Evolutionary conservation across 2,329 filamentous ascomycete species (phyloP).

Genomic region (Talaromyces islandicus): DNA sequence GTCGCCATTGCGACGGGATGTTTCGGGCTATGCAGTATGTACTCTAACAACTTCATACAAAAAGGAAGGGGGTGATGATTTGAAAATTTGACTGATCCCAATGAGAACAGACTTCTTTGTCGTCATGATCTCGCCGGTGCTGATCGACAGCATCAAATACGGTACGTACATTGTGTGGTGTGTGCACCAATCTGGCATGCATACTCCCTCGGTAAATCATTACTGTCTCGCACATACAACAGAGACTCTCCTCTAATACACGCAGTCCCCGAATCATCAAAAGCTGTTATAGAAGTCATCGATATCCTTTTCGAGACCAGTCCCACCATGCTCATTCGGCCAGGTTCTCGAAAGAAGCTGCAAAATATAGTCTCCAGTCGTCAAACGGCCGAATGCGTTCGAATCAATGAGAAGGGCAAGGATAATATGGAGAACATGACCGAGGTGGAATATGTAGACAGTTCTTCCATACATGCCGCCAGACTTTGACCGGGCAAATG

Average conservation of each 20-base stretch:
- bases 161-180: slow-evolving; percentile 3
- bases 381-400: neutral
- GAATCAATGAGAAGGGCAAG: neutral
- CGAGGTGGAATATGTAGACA: neutral
- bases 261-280: slow-evolving; percentile 5
- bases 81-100: neutral
- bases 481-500: neutral
- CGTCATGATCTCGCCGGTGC: slow-evolving; percentile 1
- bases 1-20: neutral
- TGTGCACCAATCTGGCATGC: slow-evolving; percentile 1
- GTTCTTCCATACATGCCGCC: neutral
- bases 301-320: neutral
- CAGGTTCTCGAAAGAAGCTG: neutral
- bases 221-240: neutral
- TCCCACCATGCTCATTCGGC: neutral
- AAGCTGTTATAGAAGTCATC: slow-evolving; percentile 1
- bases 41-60: neutral
- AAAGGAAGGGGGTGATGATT: neutral
- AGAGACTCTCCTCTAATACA: neutral
- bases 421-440: neutral
- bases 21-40: neutral
- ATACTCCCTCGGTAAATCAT: slow-evolving; percentile 2
- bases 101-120: neutral
- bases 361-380: neutral
- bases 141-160: slow-evolving; percentile 5